Base-by-base conservation (phyloP, 495 filamentous ascomycete genomes). In the Aspergillus bertholletiae region DNA sequence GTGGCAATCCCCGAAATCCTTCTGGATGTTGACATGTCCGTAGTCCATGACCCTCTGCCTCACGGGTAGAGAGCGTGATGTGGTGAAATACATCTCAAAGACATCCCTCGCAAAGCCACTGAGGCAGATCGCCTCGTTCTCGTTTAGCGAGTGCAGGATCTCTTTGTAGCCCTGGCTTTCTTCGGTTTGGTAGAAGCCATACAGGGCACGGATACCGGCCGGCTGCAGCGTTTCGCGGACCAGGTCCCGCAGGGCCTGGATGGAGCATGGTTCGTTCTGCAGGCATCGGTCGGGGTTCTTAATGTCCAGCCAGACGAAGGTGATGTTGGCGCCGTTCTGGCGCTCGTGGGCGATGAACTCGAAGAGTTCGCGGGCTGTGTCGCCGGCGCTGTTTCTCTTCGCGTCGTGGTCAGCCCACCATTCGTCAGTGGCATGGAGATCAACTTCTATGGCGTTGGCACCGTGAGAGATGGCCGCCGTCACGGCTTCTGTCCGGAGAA, bases 401-500 rank as follows among this genome's bases (percentile, higher is more conserved):
- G 21, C 35, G 35, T 52, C 49, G 49, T 52, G 49, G 35, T 52
- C 49, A 3, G 49, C 49, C 49, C 35, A 52, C 49, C 49, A 52
- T 6, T 26, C 49, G 3, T 20, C 7, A 35, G 35, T 43, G 3
- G 49, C 49, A 17, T 21, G 26, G 1, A 52, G 49, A 30, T 52
- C 58, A 12, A 61, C 48, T 51, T 61, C 56, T 15, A 56, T 44
- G 23, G 56, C 58, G 5, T 52, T 61, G 2, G 56, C 56, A n/a
- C 51, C 56, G 13, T 51, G 54, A 0, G 47, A 40, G 7, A 55
- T 22, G 8, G 57, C 49, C 27, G 39, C 57, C 24, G 27, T 22
- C 24, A 35, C 21, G 46, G 39, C 54, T 55, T 22, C 37, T 34
- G 20, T 22, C 6, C 34, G 51, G 46, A 23, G 44, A 40, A 41